These are phyloP conservation scores for Colletotrichum nymphaeae DNA, from an alignment of 2,329 filamentous ascomycete genomes.

Conservation along the genomic window DNA sequence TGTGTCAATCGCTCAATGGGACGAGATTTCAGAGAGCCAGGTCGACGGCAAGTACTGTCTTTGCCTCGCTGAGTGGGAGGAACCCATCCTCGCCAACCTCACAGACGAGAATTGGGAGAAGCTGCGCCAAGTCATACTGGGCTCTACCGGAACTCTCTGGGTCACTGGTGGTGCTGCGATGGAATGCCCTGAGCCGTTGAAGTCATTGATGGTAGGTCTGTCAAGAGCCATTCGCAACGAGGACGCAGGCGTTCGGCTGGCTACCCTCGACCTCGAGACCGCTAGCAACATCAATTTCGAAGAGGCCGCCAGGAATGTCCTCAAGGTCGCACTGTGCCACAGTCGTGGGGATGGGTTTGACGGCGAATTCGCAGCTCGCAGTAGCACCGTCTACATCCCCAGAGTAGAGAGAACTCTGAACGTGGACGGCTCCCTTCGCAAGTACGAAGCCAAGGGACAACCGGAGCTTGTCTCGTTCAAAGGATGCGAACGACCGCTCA, in stretches of 20 bases:
- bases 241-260: conserved; percentile 28
- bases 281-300: background rate
- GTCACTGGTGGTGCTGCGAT: conserved; percentile 31
- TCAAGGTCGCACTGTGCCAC: conserved; percentile 10
- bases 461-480: conserved; percentile 22
- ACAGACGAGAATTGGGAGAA: conserved; percentile 23
- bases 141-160: conserved; percentile 30
- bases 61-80: conserved; percentile 23
- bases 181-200: conserved; percentile 28
- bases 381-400: conserved; percentile 20
- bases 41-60: conserved; percentile 23
- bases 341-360: conserved; percentile 5
- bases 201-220: conserved; percentile 30
- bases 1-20: background rate
- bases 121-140: conserved; percentile 15
- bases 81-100: conserved; percentile 1
- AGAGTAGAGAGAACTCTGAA: conserved; percentile 18
- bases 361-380: conserved; percentile 19
- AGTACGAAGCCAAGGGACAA: conserved; percentile 28
- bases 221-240: conserved; percentile 37
- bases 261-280: conserved; percentile 27
- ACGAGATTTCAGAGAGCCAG: background rate
- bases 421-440: conserved; percentile 9
- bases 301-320: conserved; percentile 2
- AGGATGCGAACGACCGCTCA: conserved; percentile 32